phyloP scores from a whole-genome alignment of 2,329 filamentous ascomycete genomes.

The Sclerotinia sclerotiorum region DNA sequence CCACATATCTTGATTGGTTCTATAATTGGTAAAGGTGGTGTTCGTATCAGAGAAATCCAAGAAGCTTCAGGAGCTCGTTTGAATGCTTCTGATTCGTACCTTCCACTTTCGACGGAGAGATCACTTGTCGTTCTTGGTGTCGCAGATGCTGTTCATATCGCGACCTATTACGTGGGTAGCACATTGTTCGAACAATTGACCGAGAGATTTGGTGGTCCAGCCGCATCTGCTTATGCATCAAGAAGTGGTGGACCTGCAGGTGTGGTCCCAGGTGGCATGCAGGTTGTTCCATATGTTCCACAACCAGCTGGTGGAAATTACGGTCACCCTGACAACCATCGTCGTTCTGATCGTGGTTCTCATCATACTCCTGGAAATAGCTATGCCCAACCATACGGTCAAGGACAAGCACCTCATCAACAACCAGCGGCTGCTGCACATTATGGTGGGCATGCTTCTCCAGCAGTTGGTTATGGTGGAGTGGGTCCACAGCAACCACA shows the following conservation, averaged over 20 bases:
- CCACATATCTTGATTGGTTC: constrained; percentile 97
- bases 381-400: constrained; percentile 63
- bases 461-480: constrained; percentile 71
- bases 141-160: constrained; percentile 96
- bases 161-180: constrained; percentile 96
- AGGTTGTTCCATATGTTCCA: constrained; percentile 96
- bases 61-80: constrained; percentile 94
- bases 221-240: constrained; percentile 96
- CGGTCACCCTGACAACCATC: constrained; percentile 83
- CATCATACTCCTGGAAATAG: constrained; percentile 75
- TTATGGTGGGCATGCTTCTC: constrained; percentile 57
- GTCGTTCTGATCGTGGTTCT: constrained; percentile 70
- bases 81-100: constrained; percentile 92
- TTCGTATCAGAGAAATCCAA: constrained; percentile 96
- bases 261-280: constrained; percentile 94
- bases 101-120: constrained; percentile 92
- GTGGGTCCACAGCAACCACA: constrained; percentile 77
- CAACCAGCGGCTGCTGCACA: constrained; percentile 67
- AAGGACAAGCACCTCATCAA: constrained; percentile 54
- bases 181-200: constrained; percentile 97
- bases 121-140: constrained; percentile 98
- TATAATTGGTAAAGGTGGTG: constrained; percentile 96
- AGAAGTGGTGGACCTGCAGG: constrained; percentile 90
- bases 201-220: constrained; percentile 91
- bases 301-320: constrained; percentile 92